Percentiles rank a stretch among this genome's conserved stretches.
Evolutionary conservation across 768 basidiomycete species (phyloP).

Genomic region (Podaxis sp.): DNA sequence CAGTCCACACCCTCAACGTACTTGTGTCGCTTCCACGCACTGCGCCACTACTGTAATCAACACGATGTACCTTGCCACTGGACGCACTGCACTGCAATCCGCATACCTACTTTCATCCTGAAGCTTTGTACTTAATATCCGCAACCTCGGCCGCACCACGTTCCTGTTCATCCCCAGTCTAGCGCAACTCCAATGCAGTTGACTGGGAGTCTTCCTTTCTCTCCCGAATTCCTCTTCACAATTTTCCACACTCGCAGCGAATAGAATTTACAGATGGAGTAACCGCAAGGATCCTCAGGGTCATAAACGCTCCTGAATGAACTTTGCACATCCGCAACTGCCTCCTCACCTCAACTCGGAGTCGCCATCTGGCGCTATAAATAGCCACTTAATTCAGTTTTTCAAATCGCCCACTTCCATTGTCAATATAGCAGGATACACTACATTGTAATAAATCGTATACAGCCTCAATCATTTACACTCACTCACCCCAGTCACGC

Average conservation of each 20-base stretch:
- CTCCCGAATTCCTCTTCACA: background rate
- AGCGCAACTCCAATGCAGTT: background rate
- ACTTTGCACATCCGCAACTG: background rate
- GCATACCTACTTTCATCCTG: background rate
- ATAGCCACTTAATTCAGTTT: background rate
- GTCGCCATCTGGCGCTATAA: constrained; percentile 2
- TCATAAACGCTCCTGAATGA: too few species aligned
- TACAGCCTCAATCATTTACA: background rate
- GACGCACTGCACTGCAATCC: background rate
- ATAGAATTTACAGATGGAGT: background rate
- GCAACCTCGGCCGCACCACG: background rate
- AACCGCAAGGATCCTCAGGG: constrained; percentile 7
- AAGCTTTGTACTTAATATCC: constrained; percentile 2
- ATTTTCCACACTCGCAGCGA: background rate
- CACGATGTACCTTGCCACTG: background rate
- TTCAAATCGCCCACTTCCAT: background rate
- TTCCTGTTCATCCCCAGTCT: background rate
- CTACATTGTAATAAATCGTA: background rate
- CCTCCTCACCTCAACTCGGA: constrained; percentile 12
- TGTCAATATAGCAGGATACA: background rate
- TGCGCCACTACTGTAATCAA: background rate
- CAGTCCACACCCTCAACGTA: background rate
- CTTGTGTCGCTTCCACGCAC: background rate
- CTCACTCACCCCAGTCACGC: background rate
- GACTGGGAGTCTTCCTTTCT: background rate